A percentile compares a stretch with the other conserved stretches of the same genome.
Conservation (phyloP, 345 rosid genomes). For the Arabis hirsuta region DNA sequence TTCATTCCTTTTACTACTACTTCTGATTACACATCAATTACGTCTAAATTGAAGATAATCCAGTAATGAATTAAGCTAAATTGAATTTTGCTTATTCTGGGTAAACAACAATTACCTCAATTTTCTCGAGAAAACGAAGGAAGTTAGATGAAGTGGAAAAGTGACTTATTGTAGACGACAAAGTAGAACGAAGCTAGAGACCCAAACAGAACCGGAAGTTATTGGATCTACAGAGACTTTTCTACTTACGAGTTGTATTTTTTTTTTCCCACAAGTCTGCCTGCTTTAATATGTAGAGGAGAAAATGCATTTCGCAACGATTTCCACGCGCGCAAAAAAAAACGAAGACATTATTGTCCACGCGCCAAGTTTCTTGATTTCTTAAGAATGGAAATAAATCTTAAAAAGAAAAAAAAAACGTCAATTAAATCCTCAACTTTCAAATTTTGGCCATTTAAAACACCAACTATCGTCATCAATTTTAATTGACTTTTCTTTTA, state of each 20-base stretch:
- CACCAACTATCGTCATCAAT: too few relatives aligned
- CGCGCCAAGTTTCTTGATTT: constrained; percentile 28
- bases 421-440: too few relatives aligned
- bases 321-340: constrained; percentile 27
- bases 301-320: background rate
- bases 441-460: too few relatives aligned
- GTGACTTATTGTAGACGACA: background rate
- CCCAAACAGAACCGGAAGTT: background rate
- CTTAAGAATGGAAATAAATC: background rate
- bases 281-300: background rate
- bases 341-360: constrained; percentile 11
- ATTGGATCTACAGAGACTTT: constrained; percentile 33
- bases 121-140: background rate
- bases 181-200: background rate
- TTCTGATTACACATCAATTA: background rate
- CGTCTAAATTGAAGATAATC: constrained; percentile 19
- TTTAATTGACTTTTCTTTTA: too few relatives aligned
- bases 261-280: background rate
- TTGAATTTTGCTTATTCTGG: constrained; percentile 8
- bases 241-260: background rate
- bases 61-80: background rate
- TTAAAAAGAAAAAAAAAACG: too few relatives aligned
- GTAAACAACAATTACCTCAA: constrained; percentile 32
- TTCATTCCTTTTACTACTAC: background rate
- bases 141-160: background rate